A percentile compares a stretch with the other conserved stretches of the same genome.
Conservation (phyloP, 1,284 basidiomycete species). For the Leccinum angustisporum region DNA sequence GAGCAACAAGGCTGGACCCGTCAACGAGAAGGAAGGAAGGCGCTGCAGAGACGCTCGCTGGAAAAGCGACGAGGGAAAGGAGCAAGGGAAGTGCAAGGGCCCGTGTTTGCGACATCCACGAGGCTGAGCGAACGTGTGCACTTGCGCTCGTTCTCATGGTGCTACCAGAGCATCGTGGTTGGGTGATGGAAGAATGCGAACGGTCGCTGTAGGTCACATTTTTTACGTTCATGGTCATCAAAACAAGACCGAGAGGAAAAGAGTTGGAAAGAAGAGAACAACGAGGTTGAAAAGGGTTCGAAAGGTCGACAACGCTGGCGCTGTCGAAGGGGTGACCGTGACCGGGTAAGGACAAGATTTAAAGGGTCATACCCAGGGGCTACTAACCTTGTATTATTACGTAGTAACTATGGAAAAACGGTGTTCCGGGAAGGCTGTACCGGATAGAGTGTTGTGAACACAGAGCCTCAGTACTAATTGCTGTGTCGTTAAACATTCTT, state of each 20-base stretch:
- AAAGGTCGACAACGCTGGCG: constrained; percentile 1
- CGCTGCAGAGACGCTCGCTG: constrained; percentile 10
- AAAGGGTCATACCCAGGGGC: background rate
- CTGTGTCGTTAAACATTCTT: constrained; percentile 4
- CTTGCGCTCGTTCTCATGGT: background rate
- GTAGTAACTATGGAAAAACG: constrained; percentile 1
- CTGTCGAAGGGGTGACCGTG: constrained; percentile 10
- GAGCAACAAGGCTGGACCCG: background rate
- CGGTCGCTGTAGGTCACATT: background rate
- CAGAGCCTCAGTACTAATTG: background rate
- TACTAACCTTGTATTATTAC: background rate
- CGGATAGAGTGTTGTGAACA: too few relatives aligned
- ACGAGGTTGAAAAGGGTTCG: constrained; percentile 10
- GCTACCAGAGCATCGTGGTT: constrained; percentile 9
- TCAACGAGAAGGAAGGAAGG: constrained; percentile 5
- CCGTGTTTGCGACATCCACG: constrained; percentile 1
- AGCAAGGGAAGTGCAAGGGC: constrained; percentile 1
- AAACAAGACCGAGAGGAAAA: background rate
- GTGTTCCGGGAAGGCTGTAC: constrained; percentile 1
- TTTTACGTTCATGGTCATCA: constrained; percentile 12
- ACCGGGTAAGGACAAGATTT: background rate
- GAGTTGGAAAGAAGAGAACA: background rate
- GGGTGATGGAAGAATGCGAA: background rate
- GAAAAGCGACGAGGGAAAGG: constrained; percentile 7
- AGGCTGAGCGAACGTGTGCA: background rate